Evolutionary conservation across 345 rosid species (phyloP), one percentile per base, ranked within the genome.

Genomic region (Abelmoschus esculentus): DNA sequence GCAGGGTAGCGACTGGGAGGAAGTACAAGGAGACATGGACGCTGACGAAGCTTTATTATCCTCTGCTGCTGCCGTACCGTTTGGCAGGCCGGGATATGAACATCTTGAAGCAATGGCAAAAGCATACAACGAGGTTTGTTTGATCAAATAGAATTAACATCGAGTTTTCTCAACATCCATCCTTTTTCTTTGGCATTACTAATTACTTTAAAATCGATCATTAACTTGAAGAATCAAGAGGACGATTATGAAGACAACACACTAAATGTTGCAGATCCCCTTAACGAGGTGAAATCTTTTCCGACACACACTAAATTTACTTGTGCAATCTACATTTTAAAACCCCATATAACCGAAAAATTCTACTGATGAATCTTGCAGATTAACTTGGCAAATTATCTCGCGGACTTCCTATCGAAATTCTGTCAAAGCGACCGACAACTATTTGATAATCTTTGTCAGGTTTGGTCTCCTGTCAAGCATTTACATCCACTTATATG

Each of bases 1-100:
- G 70, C 85, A 85, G 88, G 93, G 85, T 74, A 83, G 85, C 18
- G 96, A 89, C 74, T 93, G 96, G 97, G 98, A 90, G 81, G 97
- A 93, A 76, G 78, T 83, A 74, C 77, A 82, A 66, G 89, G 69
- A 65, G 86, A 77, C 7, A 73, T n/a, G 53, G 90, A 84, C 73
- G 72, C 79, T 57, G 89, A 81, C 56, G 76, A 77, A 52, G 80
- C 78, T 71, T 44, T 90, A 76, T 69, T 87, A 40, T 75, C 61
- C 69, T 79, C 93, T 9, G 68, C 83, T 61, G 81, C 76, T 76
- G 81, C 83, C 50, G 10, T 82, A 66, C 76, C 87, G 49, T 71
- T 73, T 1, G 83, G 86, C 70, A 85, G 84, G 72, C 85, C 96
- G 49, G 81, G 87, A 63, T 77, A 85, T 75, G 91, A 86, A 72